Conservation (phyloP, 495 filamentous ascomycete genomes). For the Hypoxylon trugodes region DNA sequence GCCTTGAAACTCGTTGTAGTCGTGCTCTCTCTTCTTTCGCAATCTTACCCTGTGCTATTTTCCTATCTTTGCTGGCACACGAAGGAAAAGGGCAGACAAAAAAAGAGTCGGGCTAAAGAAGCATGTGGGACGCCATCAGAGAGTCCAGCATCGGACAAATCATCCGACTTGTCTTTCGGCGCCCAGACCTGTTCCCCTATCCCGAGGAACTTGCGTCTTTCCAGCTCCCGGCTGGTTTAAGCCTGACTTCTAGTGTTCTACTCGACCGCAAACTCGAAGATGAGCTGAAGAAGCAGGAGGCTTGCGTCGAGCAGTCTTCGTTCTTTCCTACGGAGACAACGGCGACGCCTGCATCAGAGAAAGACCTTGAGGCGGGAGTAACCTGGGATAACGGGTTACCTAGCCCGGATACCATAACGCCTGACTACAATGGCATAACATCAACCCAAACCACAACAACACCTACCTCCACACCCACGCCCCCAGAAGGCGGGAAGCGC, state of each 20-base stretch:
- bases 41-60: neutral
- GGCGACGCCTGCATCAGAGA: slow-evolving; percentile 27
- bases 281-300: slow-evolving; percentile 15
- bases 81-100: neutral
- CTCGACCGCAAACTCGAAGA: slow-evolving; percentile 47
- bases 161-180: slow-evolving; percentile 55
- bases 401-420: slow-evolving; percentile 1
- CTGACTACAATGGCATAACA: neutral
- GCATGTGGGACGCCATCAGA: slow-evolving; percentile 50
- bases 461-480: neutral
- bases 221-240: slow-evolving; percentile 57
- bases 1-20: slow-evolving; percentile 5
- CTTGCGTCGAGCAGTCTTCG: neutral
- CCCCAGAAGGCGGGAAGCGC: neutral
- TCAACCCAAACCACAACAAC: neutral
- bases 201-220: slow-evolving; percentile 64
- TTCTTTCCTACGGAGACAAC: slow-evolving; percentile 21
- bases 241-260: slow-evolving; percentile 52
- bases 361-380: slow-evolving; percentile 27
- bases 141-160: slow-evolving; percentile 65
- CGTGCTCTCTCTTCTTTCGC: neutral
- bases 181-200: slow-evolving; percentile 58
- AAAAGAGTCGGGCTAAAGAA: slow-evolving; percentile 20
- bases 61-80: neutral
- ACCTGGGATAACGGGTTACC: slow-evolving; percentile 5